Base-by-base conservation (phyloP, 2,329 filamentous ascomycete genomes). In the Emericellopsis cladophorae region DNA sequence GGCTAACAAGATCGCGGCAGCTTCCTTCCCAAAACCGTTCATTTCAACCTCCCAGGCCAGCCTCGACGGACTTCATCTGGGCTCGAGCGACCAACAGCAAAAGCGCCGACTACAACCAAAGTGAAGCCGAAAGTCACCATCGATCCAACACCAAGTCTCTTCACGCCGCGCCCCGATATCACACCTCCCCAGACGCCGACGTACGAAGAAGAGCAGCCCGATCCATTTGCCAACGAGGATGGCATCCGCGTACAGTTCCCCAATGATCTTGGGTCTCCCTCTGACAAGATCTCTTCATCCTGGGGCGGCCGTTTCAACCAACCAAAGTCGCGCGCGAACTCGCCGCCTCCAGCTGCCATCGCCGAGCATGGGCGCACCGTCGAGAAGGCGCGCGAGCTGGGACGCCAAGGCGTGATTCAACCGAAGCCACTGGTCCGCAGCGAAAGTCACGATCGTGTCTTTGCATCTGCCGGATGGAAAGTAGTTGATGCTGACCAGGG, bases 11-110 rank as follows among this genome's bases (percentile, higher is more conserved):
- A 33, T 12, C 7, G 8, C 34, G 15, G 29, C 56, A 95, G 89
- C 43, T 95, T 95, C 57, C 75, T 95, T 31, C 90, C 90, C 29
- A 89, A 94, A 59, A 96, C 90, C 33, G 72, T 95, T 54, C 81
- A 94, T 60, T 96, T 96, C 60, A 80, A 81, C 50, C 70, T 84
- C 42, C 75, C 76, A 10, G 57, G 51, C 48, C 18, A 33, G 29
- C 16, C 14, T 14, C 41, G 35, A 14, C 37, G 24, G 24, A 26
- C 12, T 18, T n/a, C 15, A 29, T 35, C 31, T 29, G 32, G 24
- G 7, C 16, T 39, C 34, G 57, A 57, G 40, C 46, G 37, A 48
- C 26, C 4, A 9, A 43, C 53, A 42, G 42, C 54, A 48, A 52
- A 53, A 47, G 45, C 54, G 29, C 44, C 51, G 44, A 51, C 48